Percentiles rank a stretch among this genome's conserved stretches.
Conservation (phyloP, 1,139 yeast genomes). For the Saccharomycopsis crataegensis region DNA sequence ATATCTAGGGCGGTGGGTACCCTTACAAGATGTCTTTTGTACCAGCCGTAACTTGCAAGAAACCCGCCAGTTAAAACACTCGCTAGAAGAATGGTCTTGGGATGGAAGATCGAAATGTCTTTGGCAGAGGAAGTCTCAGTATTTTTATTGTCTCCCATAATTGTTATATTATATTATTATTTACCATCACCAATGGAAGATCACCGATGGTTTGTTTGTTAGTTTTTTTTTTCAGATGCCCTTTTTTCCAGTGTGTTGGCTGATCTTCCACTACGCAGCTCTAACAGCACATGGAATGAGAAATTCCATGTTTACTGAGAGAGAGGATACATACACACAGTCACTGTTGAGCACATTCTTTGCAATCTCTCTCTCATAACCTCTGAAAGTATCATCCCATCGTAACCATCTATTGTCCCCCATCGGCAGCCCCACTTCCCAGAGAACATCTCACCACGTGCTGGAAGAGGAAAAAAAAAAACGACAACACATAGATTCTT, state of each 20-base stretch:
- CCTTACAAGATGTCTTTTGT: slow-evolving; percentile 32
- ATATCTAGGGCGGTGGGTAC: slow-evolving; percentile 35
- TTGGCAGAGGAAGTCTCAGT: background rate
- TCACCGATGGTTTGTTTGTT: background rate
- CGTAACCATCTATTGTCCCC: no score
- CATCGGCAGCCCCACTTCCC: no score
- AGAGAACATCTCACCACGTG: no score
- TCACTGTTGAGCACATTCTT: no score
- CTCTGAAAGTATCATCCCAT: no score
- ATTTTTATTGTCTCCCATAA: background rate
- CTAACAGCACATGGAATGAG: no score
- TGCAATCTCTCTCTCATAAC: no score
- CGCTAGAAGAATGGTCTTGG: slow-evolving; percentile 26
- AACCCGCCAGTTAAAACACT: slow-evolving; percentile 28
- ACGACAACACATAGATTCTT: background rate
- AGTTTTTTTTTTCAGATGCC: background rate
- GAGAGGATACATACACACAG: no score
- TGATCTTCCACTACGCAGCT: background rate
- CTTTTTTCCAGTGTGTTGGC: background rate
- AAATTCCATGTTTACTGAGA: no score
- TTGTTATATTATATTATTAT: background rate
- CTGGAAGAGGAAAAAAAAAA: background rate
- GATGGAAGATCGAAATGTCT: slow-evolving; percentile 18
- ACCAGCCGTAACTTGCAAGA: slow-evolving; percentile 32
- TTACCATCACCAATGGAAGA: background rate